Evolutionary conservation across 2,329 filamentous ascomycete species (phyloP), one percentile per base, ranked within the genome.

Genomic region (Colletotrichum godetiae): DNA sequence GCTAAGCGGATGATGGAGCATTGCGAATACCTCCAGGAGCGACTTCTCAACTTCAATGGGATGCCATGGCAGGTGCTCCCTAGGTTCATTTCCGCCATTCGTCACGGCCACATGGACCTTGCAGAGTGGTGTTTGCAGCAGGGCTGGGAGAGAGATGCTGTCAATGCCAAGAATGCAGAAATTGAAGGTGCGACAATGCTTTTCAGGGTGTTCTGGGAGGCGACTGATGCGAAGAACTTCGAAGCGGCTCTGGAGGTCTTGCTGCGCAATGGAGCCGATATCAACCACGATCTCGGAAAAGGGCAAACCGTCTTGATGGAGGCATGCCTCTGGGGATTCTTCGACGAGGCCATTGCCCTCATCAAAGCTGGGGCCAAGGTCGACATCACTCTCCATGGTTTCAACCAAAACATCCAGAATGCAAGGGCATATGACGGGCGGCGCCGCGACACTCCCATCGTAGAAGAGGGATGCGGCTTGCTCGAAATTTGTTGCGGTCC

Each of bases 291-390:
- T 15, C 15, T 68, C 3, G 58, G 58, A 11, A 15, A 46, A 2
- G 67, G 58, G 2, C 58, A 68, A 22, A 68, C 67, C 8, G 19
- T 68, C 7, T 46, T 68, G 15, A 33, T 57, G 1, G 67, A 68
- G 22, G 67, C 67, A 12, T 68, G 67, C 58, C 24, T 55, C 19
- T 13, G 31, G 4, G 63, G 35, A 15, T 15, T 31, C 5, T 57
- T 56, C 46, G 22, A 46, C 3, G n/a, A 56, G 6, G 63, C 52
- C 1, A 12, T 66, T 29, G 35, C 29, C 7, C 52, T 66, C 13
- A 19, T 66, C 3, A 35, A 58, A 15, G 29, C 52, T n/a, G 63
- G 63, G 10, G 63, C 63, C 24, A 31, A 56, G 29, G 52, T 29
- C n/a, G 56, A 55, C 8, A 19, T 66, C 22, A 19, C 42, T 24